A percentile compares a stretch with the other conserved stretches of the same genome.
Conservation (phyloP, 148 eudicot genomes). For the Fagopyrum homotropicum region DNA sequence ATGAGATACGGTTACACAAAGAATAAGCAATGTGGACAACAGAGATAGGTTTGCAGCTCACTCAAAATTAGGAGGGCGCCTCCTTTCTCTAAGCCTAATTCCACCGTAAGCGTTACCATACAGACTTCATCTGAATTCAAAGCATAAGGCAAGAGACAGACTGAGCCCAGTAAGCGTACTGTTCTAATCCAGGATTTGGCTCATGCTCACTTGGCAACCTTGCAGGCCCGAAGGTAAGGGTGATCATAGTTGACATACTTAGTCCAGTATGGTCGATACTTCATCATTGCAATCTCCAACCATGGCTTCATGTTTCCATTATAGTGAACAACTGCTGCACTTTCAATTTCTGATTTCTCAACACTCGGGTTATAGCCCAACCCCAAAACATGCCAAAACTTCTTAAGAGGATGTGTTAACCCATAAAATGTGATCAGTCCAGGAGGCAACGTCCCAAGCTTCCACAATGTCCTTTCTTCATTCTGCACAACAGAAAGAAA, state of each 20-base stretch:
- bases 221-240: slow-evolving; percentile 65
- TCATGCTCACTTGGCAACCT: slow-evolving; percentile 38
- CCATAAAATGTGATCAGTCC: slow-evolving; percentile 77
- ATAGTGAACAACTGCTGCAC: slow-evolving; percentile 86
- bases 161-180: not conserved
- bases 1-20: slow-evolving; percentile 15
- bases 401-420: slow-evolving; percentile 60
- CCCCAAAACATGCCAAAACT: slow-evolving; percentile 88
- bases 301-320: slow-evolving; percentile 94
- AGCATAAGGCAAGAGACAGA: not conserved
- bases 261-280: slow-evolving; percentile 66
- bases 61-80: slow-evolving; percentile 17
- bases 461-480: slow-evolving; percentile 74
- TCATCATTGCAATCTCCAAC: slow-evolving; percentile 81
- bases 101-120: not conserved
- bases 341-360: slow-evolving; percentile 49
- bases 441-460: slow-evolving; percentile 83
- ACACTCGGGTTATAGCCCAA: slow-evolving; percentile 77
- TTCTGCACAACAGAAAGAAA: slow-evolving; percentile 36
- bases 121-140: not conserved
- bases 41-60: slow-evolving; percentile 24
- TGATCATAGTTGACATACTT: slow-evolving; percentile 70
- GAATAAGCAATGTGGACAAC: slow-evolving; percentile 33
- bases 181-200: not conserved
- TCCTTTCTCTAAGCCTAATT: slow-evolving; percentile 10